Percentiles rank a stretch among this genome's conserved stretches.
phyloP scores from a whole-genome alignment of 768 basidiomycete genomes.

The Punctularia strigosozonata region DNA sequence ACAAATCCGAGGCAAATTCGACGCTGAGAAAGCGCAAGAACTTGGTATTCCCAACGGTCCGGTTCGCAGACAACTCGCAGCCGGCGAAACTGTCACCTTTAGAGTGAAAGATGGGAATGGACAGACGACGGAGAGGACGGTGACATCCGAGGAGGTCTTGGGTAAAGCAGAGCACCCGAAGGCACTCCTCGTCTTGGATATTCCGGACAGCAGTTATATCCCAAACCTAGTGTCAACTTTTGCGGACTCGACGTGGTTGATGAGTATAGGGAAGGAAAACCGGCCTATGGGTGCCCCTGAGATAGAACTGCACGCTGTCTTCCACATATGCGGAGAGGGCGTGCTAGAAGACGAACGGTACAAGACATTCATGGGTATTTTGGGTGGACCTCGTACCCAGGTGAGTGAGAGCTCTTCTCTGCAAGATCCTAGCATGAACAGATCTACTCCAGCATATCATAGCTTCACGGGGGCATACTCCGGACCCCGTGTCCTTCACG shows the following conservation, averaged over 20 bases:
- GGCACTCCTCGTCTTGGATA: conserved; percentile 61
- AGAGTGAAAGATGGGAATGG: conserved; percentile 34
- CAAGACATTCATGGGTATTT: conserved; percentile 57
- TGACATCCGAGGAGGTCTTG: conserved; percentile 39
- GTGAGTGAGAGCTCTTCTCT: no score
- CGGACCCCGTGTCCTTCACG: conserved; percentile 64
- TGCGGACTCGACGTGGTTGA: conserved; percentile 30
- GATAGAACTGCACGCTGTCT: conserved; percentile 40
- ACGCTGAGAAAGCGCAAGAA: conserved; percentile 46
- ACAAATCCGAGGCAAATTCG: conserved; percentile 51
- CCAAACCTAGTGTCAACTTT: conserved; percentile 38
- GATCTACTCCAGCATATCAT: conserved; percentile 69
- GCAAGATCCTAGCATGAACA: no score
- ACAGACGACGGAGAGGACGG: conserved; percentile 30
- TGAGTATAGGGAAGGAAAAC: no score
- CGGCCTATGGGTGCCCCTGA: no score
- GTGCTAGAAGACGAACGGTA: conserved; percentile 66
- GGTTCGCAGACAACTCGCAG: conserved; percentile 45
- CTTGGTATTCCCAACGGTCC: conserved; percentile 55
- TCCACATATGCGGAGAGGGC: conserved; percentile 60
- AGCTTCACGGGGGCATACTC: conserved; percentile 46
- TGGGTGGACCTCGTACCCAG: no score
- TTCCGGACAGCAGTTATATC: conserved; percentile 51
- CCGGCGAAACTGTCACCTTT: conserved; percentile 52
- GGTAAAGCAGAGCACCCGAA: conserved; percentile 13